Percentiles rank a stretch among this genome's conserved stretches.
Conservation (phyloP, 2,329 filamentous ascomycete genomes). For the Cytospora paraplurivora region DNA sequence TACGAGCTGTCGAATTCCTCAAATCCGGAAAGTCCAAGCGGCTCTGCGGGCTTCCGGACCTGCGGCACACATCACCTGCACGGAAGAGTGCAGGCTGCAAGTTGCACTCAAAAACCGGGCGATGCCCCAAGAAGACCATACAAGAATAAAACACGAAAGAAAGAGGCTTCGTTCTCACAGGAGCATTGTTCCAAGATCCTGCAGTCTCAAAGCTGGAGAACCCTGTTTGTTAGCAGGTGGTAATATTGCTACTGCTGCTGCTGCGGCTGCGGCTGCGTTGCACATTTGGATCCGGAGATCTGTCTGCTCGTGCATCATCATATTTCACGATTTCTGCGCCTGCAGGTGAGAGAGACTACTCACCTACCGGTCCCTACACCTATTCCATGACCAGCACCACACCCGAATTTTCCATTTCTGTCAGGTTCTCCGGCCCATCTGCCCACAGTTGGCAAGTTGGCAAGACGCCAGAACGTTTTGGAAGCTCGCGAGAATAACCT, state of each 20-base stretch:
- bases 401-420: no score
- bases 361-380: no score
- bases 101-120: no score
- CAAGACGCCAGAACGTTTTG: conserved; percentile 23
- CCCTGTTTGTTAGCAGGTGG: background rate
- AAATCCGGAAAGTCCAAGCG: no score
- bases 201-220: conserved; percentile 18
- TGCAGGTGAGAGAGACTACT: conserved; percentile 11
- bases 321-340: conserved; percentile 11
- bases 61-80: no score
- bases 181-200: background rate
- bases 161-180: background rate
- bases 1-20: no score
- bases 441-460: conserved; percentile 17
- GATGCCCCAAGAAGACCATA: no score
- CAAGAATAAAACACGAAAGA: no score
- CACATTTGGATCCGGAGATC: conserved; percentile 15
- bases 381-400: conserved; percentile 11
- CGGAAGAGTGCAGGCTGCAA: no score
- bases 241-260: conserved; percentile 1
- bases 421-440: background rate
- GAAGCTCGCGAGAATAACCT: conserved; percentile 26
- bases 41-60: no score
- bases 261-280: no score
- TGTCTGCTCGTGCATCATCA: background rate